Conservation (phyloP, 805 yeast species). For the Lachancea quebecensis region DNA sequence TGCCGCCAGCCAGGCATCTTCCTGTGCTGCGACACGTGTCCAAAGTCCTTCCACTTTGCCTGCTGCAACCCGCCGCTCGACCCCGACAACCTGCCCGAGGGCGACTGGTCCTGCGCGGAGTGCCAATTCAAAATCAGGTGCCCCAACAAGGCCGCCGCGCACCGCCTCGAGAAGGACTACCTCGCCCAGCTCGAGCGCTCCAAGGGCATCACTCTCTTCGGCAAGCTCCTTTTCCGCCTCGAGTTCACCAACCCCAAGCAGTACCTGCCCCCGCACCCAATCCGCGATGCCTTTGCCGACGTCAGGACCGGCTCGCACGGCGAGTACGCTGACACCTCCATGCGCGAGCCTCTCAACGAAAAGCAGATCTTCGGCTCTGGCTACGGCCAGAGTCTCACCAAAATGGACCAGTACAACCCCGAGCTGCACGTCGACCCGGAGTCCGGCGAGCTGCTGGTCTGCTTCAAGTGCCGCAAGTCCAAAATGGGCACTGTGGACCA, state of each 20-base stretch:
- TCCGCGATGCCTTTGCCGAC: slow-evolving; percentile 67
- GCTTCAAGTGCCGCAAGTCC: slow-evolving; percentile 70
- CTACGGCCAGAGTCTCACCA: slow-evolving; percentile 31
- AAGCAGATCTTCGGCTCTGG: slow-evolving; percentile 42
- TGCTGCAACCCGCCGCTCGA: slow-evolving; percentile 89
- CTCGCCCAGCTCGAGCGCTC: slow-evolving; percentile 9
- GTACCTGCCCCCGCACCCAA: slow-evolving; percentile 56
- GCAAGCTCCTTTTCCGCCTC: slow-evolving; percentile 51
- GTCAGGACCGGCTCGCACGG: slow-evolving; percentile 63
- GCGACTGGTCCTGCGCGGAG: slow-evolving; percentile 81
- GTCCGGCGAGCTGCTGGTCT: slow-evolving; percentile 55
- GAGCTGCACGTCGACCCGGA: slow-evolving; percentile 58
- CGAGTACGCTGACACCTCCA: slow-evolving; percentile 58
- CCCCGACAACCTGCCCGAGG: slow-evolving; percentile 70
- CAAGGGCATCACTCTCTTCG: slow-evolving; percentile 34
- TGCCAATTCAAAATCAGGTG: slow-evolving; percentile 45
- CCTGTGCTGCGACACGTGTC: slow-evolving; percentile 91
- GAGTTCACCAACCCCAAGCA: slow-evolving; percentile 59
- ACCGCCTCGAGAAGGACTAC: slow-evolving; percentile 19
- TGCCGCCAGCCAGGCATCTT: slow-evolving; percentile 88
- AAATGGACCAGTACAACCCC: slow-evolving; percentile 41
- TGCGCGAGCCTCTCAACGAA: slow-evolving; percentile 36
- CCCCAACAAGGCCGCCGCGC: slow-evolving; percentile 21
- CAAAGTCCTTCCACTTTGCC: slow-evolving; percentile 82
- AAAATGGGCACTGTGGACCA: slow-evolving; percentile 44